phyloP scores from a whole-genome alignment of 2,329 filamentous ascomycete species.

The Fusarium udum region DNA sequence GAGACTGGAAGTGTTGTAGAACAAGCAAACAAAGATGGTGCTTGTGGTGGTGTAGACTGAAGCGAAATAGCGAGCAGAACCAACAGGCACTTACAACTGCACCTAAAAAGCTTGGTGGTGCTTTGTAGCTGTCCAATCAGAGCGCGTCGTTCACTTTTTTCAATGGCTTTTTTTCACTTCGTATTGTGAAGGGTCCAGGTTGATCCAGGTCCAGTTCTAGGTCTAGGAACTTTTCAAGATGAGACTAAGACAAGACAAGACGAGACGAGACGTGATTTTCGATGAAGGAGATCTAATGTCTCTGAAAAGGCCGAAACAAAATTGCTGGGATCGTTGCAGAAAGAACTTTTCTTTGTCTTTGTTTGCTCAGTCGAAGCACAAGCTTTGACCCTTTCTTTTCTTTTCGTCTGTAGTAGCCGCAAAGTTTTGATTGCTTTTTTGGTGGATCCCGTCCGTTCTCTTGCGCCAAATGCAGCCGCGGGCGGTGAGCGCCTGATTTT shows the following conservation, averaged over 20 bases:
- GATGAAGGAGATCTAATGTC: background rate
- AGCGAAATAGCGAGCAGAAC: background rate
- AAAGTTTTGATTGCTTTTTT: slow-evolving; percentile 39
- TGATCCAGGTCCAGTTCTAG: background rate
- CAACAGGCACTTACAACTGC: slow-evolving; percentile 25
- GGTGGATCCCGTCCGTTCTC: slow-evolving; percentile 11
- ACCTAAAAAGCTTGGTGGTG: background rate
- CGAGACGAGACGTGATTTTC: background rate
- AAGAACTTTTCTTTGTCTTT: slow-evolving; percentile 13
- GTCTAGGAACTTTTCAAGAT: background rate
- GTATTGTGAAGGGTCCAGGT: slow-evolving; percentile 10
- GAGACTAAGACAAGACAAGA: background rate
- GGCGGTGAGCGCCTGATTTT: slow-evolving; percentile 39
- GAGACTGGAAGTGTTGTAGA: slow-evolving; percentile 13
- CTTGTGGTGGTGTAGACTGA: slow-evolving; percentile 1
- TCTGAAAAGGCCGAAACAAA: background rate
- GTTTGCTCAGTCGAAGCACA: slow-evolving; percentile 22
- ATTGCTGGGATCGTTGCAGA: slow-evolving; percentile 7
- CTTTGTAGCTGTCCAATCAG: slow-evolving; percentile 20
- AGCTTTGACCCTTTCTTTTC: slow-evolving; percentile 14
- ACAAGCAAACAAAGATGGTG: slow-evolving; percentile 23
- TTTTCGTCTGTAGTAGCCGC: background rate
- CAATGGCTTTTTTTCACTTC: slow-evolving; percentile 10
- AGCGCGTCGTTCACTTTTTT: background rate
- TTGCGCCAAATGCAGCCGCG: slow-evolving; percentile 39